These are phyloP conservation scores for Saturnispora silvae DNA, from an alignment of 805 yeast species.

Conservation along the genomic window DNA sequence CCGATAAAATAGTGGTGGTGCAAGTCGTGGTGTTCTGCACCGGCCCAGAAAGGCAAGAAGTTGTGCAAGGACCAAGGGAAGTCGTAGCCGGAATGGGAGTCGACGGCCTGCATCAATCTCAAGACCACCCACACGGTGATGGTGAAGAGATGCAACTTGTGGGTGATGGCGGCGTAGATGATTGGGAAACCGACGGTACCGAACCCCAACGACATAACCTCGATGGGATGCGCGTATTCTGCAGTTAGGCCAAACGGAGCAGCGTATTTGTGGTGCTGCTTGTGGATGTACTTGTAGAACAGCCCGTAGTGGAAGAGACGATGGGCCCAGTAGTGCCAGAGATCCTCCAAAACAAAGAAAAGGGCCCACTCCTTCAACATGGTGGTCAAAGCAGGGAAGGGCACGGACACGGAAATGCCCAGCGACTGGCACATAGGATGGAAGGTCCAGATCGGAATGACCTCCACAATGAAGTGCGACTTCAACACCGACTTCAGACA, in stretches of 20 bases:
- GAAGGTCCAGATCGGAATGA: slow-evolving; percentile 52
- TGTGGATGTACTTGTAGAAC: slow-evolving; percentile 47
- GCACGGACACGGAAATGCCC: slow-evolving; percentile 40
- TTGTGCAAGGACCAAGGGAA: slow-evolving; percentile 52
- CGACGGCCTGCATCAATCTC: slow-evolving; percentile 49
- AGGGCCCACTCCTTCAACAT: slow-evolving; percentile 36
- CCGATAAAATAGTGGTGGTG: slow-evolving; percentile 55
- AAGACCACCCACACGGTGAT: slow-evolving; percentile 41
- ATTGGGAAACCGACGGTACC: slow-evolving; percentile 56
- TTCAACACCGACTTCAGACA: slow-evolving; percentile 46
- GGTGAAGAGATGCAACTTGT: slow-evolving; percentile 42
- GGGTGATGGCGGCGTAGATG: slow-evolving; percentile 38
- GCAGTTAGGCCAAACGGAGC: slow-evolving; percentile 56
- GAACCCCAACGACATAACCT: slow-evolving; percentile 45
- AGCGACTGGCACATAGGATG: slow-evolving; percentile 43
- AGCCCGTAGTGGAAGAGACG: slow-evolving; percentile 45
- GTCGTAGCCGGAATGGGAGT: slow-evolving; percentile 52
- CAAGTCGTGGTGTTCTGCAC: slow-evolving; percentile 52
- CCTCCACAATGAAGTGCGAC: slow-evolving; percentile 49
- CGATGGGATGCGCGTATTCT: slow-evolving; percentile 52
- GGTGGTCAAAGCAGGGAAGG: slow-evolving; percentile 37
- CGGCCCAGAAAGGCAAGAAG: slow-evolving; percentile 55
- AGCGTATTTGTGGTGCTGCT: slow-evolving; percentile 51
- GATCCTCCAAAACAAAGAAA: slow-evolving; percentile 44
- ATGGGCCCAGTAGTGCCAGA: slow-evolving; percentile 55